These are phyloP conservation scores for Solanum hybrid DNA, from an alignment of 305 asterid species.

Conservation along the genomic window DNA sequence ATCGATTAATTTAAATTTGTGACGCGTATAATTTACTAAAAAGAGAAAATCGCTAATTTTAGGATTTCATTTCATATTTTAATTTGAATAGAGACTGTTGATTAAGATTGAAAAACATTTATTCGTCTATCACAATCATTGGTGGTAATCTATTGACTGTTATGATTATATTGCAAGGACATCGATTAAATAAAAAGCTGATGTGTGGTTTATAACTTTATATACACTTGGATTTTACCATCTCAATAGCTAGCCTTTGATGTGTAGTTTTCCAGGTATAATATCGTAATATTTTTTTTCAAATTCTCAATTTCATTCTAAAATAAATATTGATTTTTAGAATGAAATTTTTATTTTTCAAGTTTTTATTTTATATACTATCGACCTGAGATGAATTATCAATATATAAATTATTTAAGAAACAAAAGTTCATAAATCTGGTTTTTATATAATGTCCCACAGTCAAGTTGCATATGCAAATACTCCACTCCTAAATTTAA, in stretches of 20 bases:
- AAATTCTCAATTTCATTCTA: not conserved
- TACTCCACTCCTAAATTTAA: no score
- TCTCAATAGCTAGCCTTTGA: not conserved
- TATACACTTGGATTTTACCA: not conserved
- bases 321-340: not conserved
- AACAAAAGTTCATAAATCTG: not conserved
- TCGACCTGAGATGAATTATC: not conserved
- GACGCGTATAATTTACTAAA: not conserved
- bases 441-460: no score
- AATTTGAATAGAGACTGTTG: accelerated
- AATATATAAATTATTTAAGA: not conserved
- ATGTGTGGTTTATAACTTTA: accelerated
- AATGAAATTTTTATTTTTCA: not conserved
- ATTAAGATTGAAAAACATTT: not conserved
- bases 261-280: no score
- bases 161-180: not conserved
- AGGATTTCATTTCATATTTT: not conserved
- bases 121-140: not conserved
- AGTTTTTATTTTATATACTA: not conserved
- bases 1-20: accelerated
- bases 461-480: no score
- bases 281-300: no score
- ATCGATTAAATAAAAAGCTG: not conserved
- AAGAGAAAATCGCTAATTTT: not conserved
- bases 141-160: accelerated